Conservation (phyloP, 1,139 yeast genomes). For the Geotrichum phurueaensis region DNA sequence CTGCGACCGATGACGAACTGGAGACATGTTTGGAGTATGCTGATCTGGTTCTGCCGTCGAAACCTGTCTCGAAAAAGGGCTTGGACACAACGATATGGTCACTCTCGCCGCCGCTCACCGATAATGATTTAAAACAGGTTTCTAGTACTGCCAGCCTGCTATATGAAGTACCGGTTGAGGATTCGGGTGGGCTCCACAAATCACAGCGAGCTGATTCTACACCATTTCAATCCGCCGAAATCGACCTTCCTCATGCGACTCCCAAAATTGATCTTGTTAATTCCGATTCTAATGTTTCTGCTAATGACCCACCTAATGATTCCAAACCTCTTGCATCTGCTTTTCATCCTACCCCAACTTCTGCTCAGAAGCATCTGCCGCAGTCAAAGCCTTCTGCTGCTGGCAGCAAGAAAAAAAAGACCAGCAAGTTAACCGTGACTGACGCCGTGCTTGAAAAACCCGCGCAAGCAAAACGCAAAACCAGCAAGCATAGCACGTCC, state of each 20-base stretch:
- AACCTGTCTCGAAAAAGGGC: background rate
- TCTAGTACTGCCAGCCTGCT: background rate
- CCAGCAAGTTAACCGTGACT: background rate
- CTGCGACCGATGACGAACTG: constrained; percentile 9
- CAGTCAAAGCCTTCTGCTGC: constrained; percentile 9
- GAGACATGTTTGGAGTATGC: constrained; percentile 12
- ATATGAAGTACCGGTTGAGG: background rate
- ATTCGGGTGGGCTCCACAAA: background rate
- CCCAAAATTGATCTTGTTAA: background rate
- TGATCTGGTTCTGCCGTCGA: constrained; percentile 1
- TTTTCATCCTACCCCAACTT: background rate
- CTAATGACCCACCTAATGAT: background rate
- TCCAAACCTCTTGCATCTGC: background rate
- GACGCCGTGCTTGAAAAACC: background rate
- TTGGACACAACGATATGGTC: too few species aligned
- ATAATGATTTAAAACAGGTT: background rate
- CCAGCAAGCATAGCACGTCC: background rate
- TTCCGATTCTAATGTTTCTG: background rate
- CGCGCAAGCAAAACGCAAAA: background rate
- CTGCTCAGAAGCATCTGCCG: constrained; percentile 6
- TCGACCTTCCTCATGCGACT: background rate
- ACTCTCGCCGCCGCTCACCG: background rate
- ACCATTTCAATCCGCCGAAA: background rate
- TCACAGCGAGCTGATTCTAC: too few species aligned
- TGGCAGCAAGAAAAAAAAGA: background rate